Evolutionary conservation across 1,139 yeast genomes (phyloP).

Genomic region (Pichia sp.): DNA sequence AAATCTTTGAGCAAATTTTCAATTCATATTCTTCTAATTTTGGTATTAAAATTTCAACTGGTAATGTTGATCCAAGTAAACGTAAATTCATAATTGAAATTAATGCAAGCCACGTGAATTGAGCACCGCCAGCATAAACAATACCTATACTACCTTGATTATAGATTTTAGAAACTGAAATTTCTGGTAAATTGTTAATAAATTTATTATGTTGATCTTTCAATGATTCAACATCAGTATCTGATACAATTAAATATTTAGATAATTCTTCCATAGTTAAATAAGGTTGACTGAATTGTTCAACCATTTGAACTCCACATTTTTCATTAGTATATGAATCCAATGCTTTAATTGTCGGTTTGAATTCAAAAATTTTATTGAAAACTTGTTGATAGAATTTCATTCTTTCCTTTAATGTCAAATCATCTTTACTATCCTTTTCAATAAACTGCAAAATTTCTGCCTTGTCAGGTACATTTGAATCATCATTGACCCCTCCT

Average conservation of each 20-base stretch:
- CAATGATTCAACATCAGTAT: constrained; percentile 21
- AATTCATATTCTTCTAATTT: constrained; percentile 61
- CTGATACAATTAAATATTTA: constrained; percentile 23
- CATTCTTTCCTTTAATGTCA: constrained; percentile 1
- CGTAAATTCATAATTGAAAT: constrained; percentile 60
- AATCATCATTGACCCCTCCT: too few species aligned
- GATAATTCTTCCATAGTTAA: constrained; percentile 25
- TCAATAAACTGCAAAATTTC: constrained; percentile 13
- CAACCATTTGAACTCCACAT: constrained; percentile 14
- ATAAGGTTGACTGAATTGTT: constrained; percentile 25
- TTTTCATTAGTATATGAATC: constrained; percentile 24
- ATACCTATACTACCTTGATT: constrained; percentile 57
- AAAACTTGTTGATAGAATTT: constrained; percentile 20
- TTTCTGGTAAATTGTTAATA: constrained; percentile 19
- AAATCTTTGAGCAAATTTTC: constrained; percentile 53
- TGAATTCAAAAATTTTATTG: constrained; percentile 20
- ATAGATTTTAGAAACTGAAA: constrained; percentile 10
- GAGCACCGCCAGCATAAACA: constrained; percentile 79
- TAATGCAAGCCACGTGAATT: constrained; percentile 64
- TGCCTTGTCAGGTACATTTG: too few species aligned
- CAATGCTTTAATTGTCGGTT: constrained; percentile 26
- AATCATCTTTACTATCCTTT: constrained; percentile 5
- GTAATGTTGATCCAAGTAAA: constrained; percentile 54
- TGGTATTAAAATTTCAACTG: constrained; percentile 74
- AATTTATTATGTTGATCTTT: constrained; percentile 25